Conservation (phyloP, 1,284 basidiomycete species). For the Melampsora larici-populina region DNA sequence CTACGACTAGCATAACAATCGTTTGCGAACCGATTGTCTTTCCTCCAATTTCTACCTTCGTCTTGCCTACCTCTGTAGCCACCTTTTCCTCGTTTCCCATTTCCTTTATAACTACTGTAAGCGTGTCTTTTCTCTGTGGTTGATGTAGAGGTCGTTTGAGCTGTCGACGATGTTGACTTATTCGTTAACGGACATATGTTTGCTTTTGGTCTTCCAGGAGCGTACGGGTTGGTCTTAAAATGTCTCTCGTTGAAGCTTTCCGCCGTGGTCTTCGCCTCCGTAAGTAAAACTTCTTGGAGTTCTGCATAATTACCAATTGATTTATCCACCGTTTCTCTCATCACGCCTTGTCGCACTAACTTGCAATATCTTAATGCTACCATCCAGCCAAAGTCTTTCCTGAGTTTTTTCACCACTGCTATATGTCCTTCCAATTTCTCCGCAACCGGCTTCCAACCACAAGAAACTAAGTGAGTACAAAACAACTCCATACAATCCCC, state of each 20-base stretch:
- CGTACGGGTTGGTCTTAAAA: background rate
- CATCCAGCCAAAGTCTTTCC: too few relatives aligned
- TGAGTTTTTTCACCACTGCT: too few relatives aligned
- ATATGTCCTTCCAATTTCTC: too few relatives aligned
- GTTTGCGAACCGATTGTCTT: background rate
- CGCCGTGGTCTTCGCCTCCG: background rate
- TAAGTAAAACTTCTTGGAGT: too few relatives aligned
- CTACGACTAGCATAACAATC: background rate
- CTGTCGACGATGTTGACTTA: background rate
- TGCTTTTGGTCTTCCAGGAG: too few relatives aligned
- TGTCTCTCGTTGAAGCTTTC: background rate
- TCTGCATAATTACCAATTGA: too few relatives aligned
- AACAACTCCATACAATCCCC: too few relatives aligned
- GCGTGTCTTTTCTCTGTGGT: background rate
- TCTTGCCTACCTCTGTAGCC: background rate
- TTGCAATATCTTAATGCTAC: too few relatives aligned
- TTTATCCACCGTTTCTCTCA: too few relatives aligned
- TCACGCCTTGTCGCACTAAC: too few relatives aligned
- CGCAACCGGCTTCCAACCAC: too few relatives aligned
- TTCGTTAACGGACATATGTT: background rate
- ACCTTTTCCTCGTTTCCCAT: background rate
- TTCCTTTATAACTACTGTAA: background rate
- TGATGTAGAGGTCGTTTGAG: background rate
- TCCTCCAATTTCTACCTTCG: background rate
- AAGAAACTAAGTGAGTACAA: too few relatives aligned